Percentiles rank a stretch among this genome's conserved stretches.
Conservation (phyloP, 2,329 filamentous ascomycete species). For the Epichloe hybrida region DNA sequence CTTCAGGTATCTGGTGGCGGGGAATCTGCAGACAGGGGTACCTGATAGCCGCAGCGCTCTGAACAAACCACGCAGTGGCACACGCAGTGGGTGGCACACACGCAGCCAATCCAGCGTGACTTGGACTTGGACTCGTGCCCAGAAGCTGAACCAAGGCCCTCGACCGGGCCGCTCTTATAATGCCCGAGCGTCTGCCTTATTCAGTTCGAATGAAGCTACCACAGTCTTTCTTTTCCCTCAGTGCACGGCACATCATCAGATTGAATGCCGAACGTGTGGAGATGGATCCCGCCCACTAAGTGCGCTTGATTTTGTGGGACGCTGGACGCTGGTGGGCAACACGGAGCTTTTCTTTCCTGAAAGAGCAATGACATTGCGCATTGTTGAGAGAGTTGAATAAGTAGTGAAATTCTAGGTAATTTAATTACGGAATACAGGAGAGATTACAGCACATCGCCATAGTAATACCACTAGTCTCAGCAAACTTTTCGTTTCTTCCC, state of each 20-base stretch:
- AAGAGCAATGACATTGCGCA: background rate
- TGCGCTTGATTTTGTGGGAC: background rate
- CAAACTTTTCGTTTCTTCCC: background rate
- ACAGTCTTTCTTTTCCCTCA: too few species aligned
- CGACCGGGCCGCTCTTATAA: background rate
- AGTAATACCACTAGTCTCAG: background rate
- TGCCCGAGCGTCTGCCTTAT: too few species aligned
- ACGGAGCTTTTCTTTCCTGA: background rate
- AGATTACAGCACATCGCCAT: background rate
- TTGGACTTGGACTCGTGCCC: too few species aligned
- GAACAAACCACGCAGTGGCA: background rate
- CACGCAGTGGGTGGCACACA: too few species aligned
- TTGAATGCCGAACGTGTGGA: background rate
- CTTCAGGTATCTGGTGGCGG: slow-evolving; percentile 3
- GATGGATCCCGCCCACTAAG: background rate
- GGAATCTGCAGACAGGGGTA: slow-evolving; percentile 7
- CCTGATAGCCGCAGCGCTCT: slow-evolving; percentile 1
- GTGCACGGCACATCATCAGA: too few species aligned
- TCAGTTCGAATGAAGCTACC: too few species aligned
- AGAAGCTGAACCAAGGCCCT: too few species aligned
- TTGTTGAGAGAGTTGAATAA: background rate
- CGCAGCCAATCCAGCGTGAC: background rate
- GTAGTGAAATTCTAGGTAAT: slow-evolving; percentile 8
- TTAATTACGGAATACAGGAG: background rate
- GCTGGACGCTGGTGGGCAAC: background rate